Conservation (phyloP, 2,329 filamentous ascomycete genomes). For the Bipolaris sorokiniana region DNA sequence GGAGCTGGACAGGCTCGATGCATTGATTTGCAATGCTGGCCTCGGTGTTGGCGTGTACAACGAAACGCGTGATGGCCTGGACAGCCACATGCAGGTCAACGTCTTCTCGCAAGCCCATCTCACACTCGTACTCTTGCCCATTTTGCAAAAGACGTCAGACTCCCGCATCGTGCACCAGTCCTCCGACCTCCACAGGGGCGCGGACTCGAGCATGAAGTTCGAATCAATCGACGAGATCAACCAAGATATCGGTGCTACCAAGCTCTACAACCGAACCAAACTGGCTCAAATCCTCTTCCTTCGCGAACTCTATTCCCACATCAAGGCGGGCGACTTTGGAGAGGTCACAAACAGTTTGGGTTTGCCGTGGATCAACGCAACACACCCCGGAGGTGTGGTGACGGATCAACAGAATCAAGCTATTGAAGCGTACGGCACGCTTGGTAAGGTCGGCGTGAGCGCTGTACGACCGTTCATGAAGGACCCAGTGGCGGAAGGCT, state of each 20-base stretch:
- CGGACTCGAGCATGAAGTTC: slow-evolving; percentile 51
- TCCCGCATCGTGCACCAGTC: slow-evolving; percentile 58
- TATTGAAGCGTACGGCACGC: slow-evolving; percentile 56
- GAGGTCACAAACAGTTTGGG: slow-evolving; percentile 41
- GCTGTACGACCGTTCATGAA: slow-evolving; percentile 57
- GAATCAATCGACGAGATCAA: slow-evolving; percentile 57
- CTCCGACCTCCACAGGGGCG: slow-evolving; percentile 56
- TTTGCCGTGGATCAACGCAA: slow-evolving; percentile 57
- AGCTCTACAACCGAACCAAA: slow-evolving; percentile 59
- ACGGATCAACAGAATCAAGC: slow-evolving; percentile 59
- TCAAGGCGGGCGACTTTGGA: slow-evolving; percentile 40
- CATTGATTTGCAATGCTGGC: slow-evolving; percentile 57
- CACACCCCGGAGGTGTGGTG: slow-evolving; percentile 57
- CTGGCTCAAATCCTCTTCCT: slow-evolving; percentile 58
- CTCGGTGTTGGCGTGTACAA: slow-evolving; percentile 58
- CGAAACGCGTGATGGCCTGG: slow-evolving; percentile 58
- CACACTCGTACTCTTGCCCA: slow-evolving; percentile 54
- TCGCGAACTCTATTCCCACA: slow-evolving; percentile 50
- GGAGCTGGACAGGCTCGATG: slow-evolving; percentile 54
- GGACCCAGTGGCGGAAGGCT: slow-evolving; percentile 57
- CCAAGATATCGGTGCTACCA: slow-evolving; percentile 55
- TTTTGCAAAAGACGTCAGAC: slow-evolving; percentile 53
- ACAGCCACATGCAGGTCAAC: slow-evolving; percentile 60
- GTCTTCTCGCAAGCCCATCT: slow-evolving; percentile 59
- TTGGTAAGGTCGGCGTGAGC: slow-evolving; percentile 55